Evolutionary conservation across 2,329 filamentous ascomycete species (phyloP).

Genomic region (Verticillium isaacii): DNA sequence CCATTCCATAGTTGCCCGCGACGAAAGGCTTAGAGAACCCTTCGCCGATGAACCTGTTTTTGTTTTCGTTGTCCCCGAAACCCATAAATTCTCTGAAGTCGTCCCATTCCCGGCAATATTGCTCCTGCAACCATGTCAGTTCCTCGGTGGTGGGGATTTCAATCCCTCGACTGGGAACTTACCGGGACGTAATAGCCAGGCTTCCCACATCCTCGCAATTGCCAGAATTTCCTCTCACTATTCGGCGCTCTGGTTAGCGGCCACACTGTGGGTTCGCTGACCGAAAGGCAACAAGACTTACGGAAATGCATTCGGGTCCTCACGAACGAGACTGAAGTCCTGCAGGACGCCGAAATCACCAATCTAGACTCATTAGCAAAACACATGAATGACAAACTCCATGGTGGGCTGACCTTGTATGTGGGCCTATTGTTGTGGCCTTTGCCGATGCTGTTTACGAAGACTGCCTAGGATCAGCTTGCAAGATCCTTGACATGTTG

Average conservation of each 20-base stretch:
- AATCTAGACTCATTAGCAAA: neutral
- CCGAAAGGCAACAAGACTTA: neutral
- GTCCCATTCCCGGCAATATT: slow-evolving; percentile 13
- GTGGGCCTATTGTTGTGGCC: neutral
- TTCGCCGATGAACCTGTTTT: neutral
- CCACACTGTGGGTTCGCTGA: neutral
- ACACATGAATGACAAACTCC: neutral
- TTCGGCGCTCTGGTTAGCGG: neutral
- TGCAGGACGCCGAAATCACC: neutral
- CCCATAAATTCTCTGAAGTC: neutral
- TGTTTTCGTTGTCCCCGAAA: neutral
- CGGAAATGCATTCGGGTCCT: neutral
- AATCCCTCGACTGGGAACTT: neutral
- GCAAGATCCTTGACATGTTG: neutral
- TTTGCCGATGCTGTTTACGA: neutral
- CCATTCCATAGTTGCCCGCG: slow-evolving; percentile 15
- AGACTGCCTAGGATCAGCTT: neutral
- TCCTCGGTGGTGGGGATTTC: neutral
- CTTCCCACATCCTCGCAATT: slow-evolving; percentile 5
- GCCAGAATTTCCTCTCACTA: slow-evolving; percentile 8
- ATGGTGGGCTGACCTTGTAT: neutral
- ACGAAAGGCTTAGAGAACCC: slow-evolving; percentile 4
- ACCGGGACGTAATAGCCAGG: slow-evolving; percentile 4
- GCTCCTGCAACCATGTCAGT: slow-evolving; percentile 10
- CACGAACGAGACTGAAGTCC: neutral